Evolutionary conservation across 441 rosid genomes (phyloP).

Genomic region (Mallotus repandus): DNA sequence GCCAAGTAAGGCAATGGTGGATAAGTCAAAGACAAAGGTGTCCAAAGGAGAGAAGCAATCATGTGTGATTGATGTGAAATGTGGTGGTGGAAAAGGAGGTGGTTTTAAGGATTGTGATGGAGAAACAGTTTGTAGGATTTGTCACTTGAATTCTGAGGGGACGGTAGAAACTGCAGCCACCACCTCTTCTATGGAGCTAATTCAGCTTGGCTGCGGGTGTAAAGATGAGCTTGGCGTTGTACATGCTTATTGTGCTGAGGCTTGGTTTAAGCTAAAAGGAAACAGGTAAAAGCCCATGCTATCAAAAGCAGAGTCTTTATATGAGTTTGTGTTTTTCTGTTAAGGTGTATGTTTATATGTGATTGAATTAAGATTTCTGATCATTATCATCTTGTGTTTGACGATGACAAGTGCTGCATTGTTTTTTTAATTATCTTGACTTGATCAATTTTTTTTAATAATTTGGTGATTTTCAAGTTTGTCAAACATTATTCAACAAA

Average conservation of each 20-base stretch:
- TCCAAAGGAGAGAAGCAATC: conserved; percentile 39
- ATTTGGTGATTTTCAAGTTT: not conserved
- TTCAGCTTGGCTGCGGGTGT: conserved; percentile 83
- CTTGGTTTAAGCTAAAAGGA: conserved; percentile 90
- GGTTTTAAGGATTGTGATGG: conserved; percentile 38
- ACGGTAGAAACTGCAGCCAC: conserved; percentile 27
- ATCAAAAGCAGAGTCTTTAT: not conserved
- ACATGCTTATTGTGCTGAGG: conserved; percentile 79
- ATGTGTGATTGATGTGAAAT: conserved; percentile 42
- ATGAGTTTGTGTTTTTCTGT: not conserved
- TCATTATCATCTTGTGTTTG: conserved; percentile 6
- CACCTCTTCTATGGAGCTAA: conserved; percentile 38
- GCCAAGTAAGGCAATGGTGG: conserved; percentile 27
- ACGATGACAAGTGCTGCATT: not conserved
- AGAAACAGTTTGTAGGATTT: conserved; percentile 76
- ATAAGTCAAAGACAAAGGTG: conserved; percentile 33
- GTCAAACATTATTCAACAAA: too few relatives aligned
- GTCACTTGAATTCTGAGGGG: conserved; percentile 70
- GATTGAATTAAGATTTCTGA: conserved; percentile 7
- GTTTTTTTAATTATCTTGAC: conserved; percentile 2
- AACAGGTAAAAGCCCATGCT: conserved; percentile 55
- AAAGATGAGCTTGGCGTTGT: conserved; percentile 86
- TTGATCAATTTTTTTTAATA: not conserved
- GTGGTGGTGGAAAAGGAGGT: conserved; percentile 31
- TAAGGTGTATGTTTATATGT: not conserved